Evolutionary conservation across 2,329 filamentous ascomycete genomes (phyloP).

Genomic region (Aspergillus quadricinctus): DNA sequence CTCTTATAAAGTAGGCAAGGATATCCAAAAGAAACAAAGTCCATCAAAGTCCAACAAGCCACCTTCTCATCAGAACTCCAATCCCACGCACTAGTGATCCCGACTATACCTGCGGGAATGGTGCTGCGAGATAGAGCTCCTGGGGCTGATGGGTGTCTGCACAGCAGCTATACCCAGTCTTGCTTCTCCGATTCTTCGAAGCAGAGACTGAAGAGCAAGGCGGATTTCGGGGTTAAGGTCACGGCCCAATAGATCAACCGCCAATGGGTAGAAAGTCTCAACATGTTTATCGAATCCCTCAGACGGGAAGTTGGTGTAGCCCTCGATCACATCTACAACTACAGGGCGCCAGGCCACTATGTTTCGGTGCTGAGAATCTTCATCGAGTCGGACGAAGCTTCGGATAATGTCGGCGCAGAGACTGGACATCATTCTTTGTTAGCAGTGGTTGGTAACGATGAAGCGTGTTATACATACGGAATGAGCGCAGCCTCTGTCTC

Average conservation of each 20-base stretch:
- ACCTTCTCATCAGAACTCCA: conserved; percentile 1
- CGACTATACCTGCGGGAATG: conserved; percentile 27
- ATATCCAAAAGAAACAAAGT: conserved; percentile 27
- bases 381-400: conserved; percentile 79
- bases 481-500: conserved; percentile 91
- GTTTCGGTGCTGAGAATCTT: conserved; percentile 95
- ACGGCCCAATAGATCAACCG: conserved; percentile 74
- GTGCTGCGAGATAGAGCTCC: conserved; percentile 33
- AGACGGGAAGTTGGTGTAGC: conserved; percentile 77
- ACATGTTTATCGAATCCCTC: conserved; percentile 77
- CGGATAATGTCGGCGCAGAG: conserved; percentile 92
- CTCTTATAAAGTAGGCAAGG: conserved; percentile 21
- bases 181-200: conserved; percentile 79
- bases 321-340: conserved; percentile 93
- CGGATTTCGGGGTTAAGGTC: conserved; percentile 79
- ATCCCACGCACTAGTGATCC: conserved; percentile 13
- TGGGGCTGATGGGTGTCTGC: conserved; percentile 28
- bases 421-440: conserved; percentile 27
- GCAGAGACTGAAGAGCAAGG: conserved; percentile 68
- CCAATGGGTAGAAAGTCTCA: conserved; percentile 77
- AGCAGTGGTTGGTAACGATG: conserved; percentile 9
- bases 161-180: conserved; percentile 45
- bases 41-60: conserved; percentile 3
- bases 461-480: conserved; percentile 49
- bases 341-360: conserved; percentile 96